Evolutionary conservation across 768 basidiomycete species (phyloP).

Genomic region (Rubroboletus satanas): DNA sequence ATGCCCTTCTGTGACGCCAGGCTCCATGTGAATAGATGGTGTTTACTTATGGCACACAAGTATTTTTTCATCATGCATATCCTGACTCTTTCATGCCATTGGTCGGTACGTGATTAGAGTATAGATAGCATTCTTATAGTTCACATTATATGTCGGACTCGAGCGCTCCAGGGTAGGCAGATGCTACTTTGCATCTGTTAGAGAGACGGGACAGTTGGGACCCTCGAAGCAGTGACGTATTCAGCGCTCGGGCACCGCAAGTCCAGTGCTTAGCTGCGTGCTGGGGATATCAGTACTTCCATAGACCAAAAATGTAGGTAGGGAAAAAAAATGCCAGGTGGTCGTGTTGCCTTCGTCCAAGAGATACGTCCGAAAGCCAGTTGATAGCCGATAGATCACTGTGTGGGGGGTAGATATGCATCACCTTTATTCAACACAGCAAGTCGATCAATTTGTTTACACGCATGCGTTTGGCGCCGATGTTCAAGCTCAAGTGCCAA

Average conservation of each 20-base stretch:
- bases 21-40: constrained; percentile 11
- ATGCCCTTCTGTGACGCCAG: constrained; percentile 9
- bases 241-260: not conserved
- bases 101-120: constrained; percentile 11
- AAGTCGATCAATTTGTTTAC: not conserved
- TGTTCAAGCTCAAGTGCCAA: not conserved
- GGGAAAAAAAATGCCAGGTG: not conserved
- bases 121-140: constrained; percentile 21
- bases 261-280: no score
- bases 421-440: not conserved
- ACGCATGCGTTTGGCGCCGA: not conserved
- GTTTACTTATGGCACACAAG: constrained; percentile 17
- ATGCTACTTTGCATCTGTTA: not conserved
- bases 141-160: constrained; percentile 21
- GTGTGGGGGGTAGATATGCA: not conserved
- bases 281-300: not conserved
- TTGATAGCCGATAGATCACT: not conserved
- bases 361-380: not conserved
- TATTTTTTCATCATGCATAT: constrained; percentile 4
- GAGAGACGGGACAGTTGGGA: not conserved
- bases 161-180: constrained; percentile 2
- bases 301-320: not conserved
- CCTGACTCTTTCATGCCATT: constrained; percentile 2
- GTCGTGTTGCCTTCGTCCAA: not conserved
- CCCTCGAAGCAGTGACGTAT: not conserved